A percentile compares a stretch with the other conserved stretches of the same genome.
Evolutionary conservation across 345 rosid species (phyloP).

Genomic region (Erysimum cheiranthoides): DNA sequence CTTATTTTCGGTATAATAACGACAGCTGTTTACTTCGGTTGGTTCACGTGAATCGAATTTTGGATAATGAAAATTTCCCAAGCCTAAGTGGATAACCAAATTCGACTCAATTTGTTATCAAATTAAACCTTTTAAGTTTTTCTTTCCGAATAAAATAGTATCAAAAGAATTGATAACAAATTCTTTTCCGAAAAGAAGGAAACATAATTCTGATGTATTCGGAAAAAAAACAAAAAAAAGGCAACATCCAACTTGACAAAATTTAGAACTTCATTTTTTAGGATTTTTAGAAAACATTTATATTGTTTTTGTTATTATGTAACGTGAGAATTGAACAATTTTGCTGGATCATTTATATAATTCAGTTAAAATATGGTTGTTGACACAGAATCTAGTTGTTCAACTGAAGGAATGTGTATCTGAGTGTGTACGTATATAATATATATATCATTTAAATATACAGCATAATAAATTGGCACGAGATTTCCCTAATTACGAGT

Average conservation of each 20-base stretch:
- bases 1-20: conserved; percentile 27
- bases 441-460: neutral
- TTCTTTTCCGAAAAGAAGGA: no score
- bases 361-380: conserved; percentile 40
- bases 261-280: conserved; percentile 1
- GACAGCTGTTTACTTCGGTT: conserved; percentile 44
- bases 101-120: neutral
- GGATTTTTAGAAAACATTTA: neutral
- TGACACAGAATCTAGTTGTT: conserved; percentile 41
- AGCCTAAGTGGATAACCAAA: neutral
- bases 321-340: conserved; percentile 36
- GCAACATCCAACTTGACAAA: conserved; percentile 26
- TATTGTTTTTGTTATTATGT: conserved; percentile 11
- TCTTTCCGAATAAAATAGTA: neutral
- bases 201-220: neutral
- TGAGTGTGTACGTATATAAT: neutral
- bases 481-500: conserved; percentile 32
- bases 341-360: conserved; percentile 8
- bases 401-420: conserved; percentile 27
- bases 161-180: no score
- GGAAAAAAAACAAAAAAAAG: neutral
- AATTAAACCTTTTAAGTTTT: neutral
- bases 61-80: neutral
- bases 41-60: conserved; percentile 41
- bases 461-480: neutral